Conservation (phyloP, 2,329 filamentous ascomycete species). For the Periconia macrospinosa region DNA sequence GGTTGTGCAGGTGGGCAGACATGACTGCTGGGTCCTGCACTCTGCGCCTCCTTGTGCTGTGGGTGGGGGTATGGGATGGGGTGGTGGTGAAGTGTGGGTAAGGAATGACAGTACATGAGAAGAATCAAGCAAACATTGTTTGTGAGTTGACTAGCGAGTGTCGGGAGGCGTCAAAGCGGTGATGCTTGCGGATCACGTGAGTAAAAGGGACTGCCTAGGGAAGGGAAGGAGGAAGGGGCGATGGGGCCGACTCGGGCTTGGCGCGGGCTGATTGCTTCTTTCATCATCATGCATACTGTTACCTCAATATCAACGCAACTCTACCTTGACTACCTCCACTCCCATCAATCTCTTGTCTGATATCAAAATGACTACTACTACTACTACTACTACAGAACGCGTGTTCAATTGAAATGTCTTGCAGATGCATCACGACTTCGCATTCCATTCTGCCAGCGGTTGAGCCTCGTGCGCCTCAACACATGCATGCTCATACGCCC, state of each 20-base stretch:
- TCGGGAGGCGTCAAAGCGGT: too few species aligned
- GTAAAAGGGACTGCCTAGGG: neutral
- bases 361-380: too few species aligned
- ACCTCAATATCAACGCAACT: neutral
- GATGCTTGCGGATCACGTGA: neutral
- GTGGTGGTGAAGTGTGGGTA: too few species aligned
- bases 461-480: neutral
- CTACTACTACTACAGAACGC: too few species aligned
- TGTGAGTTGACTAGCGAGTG: neutral
- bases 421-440: too few species aligned
- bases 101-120: too few species aligned
- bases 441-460: too few species aligned
- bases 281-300: neutral
- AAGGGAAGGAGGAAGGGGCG: neutral
- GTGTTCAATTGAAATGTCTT: too few species aligned
- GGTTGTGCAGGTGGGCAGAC: slow-evolving; percentile 14
- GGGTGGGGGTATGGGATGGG: too few species aligned
- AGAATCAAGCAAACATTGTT: too few species aligned
- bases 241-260: neutral
- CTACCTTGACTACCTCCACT: too few species aligned
- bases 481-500: neutral
- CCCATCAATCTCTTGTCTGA: too few species aligned
- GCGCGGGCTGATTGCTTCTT: neutral
- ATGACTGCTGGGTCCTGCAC: neutral
- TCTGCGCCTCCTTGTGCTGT: neutral